Evolutionary conservation across 768 basidiomycete species (phyloP).

Genomic region (Tricholoma furcatifolium): DNA sequence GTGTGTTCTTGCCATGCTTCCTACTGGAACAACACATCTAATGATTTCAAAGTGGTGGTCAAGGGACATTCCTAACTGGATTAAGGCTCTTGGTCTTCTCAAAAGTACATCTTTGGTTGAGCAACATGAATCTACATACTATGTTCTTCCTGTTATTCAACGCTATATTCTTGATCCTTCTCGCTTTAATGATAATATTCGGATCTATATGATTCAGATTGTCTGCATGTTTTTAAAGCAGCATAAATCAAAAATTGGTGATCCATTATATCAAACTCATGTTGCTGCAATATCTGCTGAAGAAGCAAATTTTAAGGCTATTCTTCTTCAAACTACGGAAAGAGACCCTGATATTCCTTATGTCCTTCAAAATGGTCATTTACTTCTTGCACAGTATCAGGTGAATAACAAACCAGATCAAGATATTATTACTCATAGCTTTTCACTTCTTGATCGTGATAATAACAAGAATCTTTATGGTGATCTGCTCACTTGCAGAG

Average conservation of each 20-base stretch:
- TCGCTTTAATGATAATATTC: conserved; percentile 7
- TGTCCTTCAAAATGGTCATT: conserved; percentile 13
- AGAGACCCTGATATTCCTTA: neutral
- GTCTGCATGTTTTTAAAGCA: conserved; percentile 14
- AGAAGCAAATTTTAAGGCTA: conserved; percentile 14
- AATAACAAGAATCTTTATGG: neutral
- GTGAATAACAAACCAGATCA: conserved; percentile 9
- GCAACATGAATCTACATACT: conserved; percentile 4
- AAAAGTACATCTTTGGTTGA: conserved; percentile 2
- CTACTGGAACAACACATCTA: conserved; percentile 15
- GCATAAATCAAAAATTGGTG: conserved; percentile 10
- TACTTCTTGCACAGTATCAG: conserved; percentile 18
- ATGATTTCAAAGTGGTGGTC: conserved; percentile 11
- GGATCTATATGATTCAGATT: conserved; percentile 6
- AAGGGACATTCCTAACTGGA: neutral
- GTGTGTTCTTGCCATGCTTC: conserved; percentile 21
- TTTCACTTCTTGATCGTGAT: neutral
- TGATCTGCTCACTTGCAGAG: neutral
- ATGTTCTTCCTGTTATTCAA: conserved; percentile 19
- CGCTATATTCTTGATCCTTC: conserved; percentile 14
- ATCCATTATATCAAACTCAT: conserved; percentile 8
- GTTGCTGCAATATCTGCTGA: conserved; percentile 1
- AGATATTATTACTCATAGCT: conserved; percentile 7
- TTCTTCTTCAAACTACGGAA: conserved; percentile 13
- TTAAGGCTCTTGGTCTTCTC: conserved; percentile 7